phyloP scores from a whole-genome alignment of 306 rosid genomes.

The Spatholobus suberectus region DNA sequence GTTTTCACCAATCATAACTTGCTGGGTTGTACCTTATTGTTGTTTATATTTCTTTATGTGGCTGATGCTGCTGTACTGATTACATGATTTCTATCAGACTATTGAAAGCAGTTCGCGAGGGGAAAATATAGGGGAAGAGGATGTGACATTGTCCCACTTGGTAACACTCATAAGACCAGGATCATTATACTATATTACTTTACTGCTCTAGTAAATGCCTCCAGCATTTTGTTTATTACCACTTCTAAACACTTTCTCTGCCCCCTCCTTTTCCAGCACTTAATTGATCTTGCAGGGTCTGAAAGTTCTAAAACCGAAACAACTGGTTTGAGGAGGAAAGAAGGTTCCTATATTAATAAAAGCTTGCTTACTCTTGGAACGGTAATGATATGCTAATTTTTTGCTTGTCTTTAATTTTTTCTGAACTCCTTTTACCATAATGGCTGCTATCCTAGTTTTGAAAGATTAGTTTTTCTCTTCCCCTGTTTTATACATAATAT shows the following conservation, averaged over 20 bases:
- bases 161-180: constrained; percentile 47
- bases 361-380: constrained; percentile 93
- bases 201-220: constrained; percentile 13
- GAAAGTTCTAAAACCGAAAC: constrained; percentile 95
- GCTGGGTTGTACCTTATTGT: background rate
- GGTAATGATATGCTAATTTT: constrained; percentile 55
- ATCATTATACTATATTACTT: background rate
- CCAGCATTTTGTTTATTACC: background rate
- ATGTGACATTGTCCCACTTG: constrained; percentile 83
- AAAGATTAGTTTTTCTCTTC: constrained; percentile 1
- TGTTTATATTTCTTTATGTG: constrained; percentile 8
- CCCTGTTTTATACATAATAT: background rate
- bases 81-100: constrained; percentile 58
- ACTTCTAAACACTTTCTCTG: constrained; percentile 14
- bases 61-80: constrained; percentile 17
- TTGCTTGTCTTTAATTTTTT: constrained; percentile 8
- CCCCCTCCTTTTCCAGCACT: constrained; percentile 67
- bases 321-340: constrained; percentile 87
- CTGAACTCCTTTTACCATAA: constrained; percentile 3
- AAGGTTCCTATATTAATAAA: constrained; percentile 89
- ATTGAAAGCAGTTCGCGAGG: constrained; percentile 82
- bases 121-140: constrained; percentile 76
- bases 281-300: constrained; percentile 95
- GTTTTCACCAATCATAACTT: constrained; percentile 17
- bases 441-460: background rate